Base-by-base conservation (phyloP, 805 yeast species). In the Sugiyamaella chiloensis region DNA sequence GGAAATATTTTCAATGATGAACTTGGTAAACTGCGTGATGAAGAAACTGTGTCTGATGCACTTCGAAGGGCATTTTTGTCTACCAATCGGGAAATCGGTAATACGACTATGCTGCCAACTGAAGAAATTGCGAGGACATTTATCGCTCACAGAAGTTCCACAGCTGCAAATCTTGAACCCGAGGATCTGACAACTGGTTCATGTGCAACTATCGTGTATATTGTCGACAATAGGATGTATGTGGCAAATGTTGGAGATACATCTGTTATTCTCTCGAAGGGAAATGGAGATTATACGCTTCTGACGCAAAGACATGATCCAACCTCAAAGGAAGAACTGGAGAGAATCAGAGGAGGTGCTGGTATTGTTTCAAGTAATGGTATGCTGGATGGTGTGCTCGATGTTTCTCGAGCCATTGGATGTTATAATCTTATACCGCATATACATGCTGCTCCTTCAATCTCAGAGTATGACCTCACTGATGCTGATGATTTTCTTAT, bases 201-300 rank as follows among this genome's bases (percentile, higher is more conserved):
- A 37, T 80, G 95, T 52, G 85, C 88, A 0, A 83, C 96, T 0
- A 80, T 88, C 9, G 72, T 88, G 11, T 93, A 87, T 63, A 75
- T 91, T 56, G 80, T 79, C 51, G 95, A 83, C 16, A 77, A 78
- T 44, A 74, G 71, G 46, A 63, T 89, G 19, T 88, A 83, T 63
- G 75, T 89, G 20, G 96, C 96, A 1, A 90, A 90, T 54, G 78
- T 87, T 46, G 99, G 99, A 59, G 97, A 93, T 60, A 81, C 87
- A 1, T 84, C 83, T 75, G 90, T 88, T 1, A 72, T 93, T 42
- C 63, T 91, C 43, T 81, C 95, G 5, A 78, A 84, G 50, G 78
- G 80, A 34, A 88, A 86, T 64, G 96, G 98, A 24, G 91, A 87
- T 42, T 84, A 79, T 62, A 69, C 73, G n/a, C 70, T 79, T 3